Conservation (phyloP, 306 rosid species). For the Luffa acutangula region DNA sequence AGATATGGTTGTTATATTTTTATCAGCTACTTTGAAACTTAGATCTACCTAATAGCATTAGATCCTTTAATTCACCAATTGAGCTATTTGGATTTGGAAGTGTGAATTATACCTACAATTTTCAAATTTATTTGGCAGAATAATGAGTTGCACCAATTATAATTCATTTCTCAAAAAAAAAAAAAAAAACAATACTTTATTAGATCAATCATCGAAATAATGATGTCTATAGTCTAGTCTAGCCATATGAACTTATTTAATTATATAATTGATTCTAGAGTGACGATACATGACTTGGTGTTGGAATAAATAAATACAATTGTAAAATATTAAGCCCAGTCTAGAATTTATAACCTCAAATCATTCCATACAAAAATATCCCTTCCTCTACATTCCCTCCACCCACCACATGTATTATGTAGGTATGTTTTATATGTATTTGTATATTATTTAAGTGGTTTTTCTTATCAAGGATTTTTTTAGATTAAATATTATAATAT, state of each 20-base stretch:
- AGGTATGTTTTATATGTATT: too few relatives aligned
- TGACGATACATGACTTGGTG: not conserved
- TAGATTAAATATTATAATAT: too few relatives aligned
- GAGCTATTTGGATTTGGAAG: not conserved
- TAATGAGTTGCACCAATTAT: not conserved
- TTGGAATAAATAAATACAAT: not conserved
- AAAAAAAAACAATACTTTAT: not conserved
- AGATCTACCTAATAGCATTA: not conserved
- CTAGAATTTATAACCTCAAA: not conserved
- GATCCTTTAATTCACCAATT: slow-evolving; percentile 1
- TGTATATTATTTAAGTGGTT: not conserved
- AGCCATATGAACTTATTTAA: not conserved
- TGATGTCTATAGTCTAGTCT: not conserved
- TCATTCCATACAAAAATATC: not conserved
- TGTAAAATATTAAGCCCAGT: not conserved
- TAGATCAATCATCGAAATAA: not conserved
- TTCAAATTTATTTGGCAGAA: not conserved
- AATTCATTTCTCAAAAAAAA: not conserved
- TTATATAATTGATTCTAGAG: not conserved
- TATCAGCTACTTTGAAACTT: not conserved
- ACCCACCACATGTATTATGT: not conserved
- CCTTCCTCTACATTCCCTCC: too few relatives aligned
- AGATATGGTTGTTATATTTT: not conserved
- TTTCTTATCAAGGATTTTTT: not conserved
- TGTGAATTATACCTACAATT: not conserved